phyloP scores from a whole-genome alignment of 1,284 basidiomycete species.

The Takashimella koratensis region DNA sequence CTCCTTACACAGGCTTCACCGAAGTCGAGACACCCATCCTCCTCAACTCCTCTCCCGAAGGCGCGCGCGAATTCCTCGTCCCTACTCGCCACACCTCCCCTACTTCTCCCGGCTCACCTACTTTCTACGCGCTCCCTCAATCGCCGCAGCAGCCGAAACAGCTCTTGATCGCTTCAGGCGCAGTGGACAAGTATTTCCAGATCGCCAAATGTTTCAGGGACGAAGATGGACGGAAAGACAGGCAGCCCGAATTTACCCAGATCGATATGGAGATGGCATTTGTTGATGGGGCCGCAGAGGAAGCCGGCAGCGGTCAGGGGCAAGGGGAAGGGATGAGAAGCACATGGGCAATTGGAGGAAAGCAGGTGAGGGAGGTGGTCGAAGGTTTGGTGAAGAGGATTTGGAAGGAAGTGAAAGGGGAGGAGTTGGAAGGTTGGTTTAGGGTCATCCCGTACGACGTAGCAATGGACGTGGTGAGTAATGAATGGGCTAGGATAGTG shows the following conservation, averaged over 20 bases:
- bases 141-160: constrained; percentile 97
- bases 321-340: constrained; percentile 35
- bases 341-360: constrained; percentile 77
- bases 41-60: constrained; percentile 90
- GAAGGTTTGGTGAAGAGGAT: constrained; percentile 68
- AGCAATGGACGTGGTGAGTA: constrained; percentile 73
- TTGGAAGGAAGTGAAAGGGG: constrained; percentile 63
- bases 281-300: constrained; percentile 62
- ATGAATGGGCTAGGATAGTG: background rate
- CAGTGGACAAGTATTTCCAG: constrained; percentile 84
- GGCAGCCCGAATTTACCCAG: constrained; percentile 96
- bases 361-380: constrained; percentile 69
- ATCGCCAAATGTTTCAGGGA: constrained; percentile 92
- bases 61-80: constrained; percentile 90
- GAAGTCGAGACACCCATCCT: constrained; percentile 93
- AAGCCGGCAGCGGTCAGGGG: constrained; percentile 1
- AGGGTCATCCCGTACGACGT: constrained; percentile 77
- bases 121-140: constrained; percentile 87
- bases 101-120: constrained; percentile 48
- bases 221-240: constrained; percentile 88
- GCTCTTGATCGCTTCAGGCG: constrained; percentile 85
- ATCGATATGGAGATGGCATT: constrained; percentile 96
- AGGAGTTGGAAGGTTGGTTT: constrained; percentile 62
- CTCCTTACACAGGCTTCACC: constrained; percentile 63
- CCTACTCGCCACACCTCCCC: constrained; percentile 61